Conservation (phyloP, 306 rosid species). For the Dryas alaskensis region DNA sequence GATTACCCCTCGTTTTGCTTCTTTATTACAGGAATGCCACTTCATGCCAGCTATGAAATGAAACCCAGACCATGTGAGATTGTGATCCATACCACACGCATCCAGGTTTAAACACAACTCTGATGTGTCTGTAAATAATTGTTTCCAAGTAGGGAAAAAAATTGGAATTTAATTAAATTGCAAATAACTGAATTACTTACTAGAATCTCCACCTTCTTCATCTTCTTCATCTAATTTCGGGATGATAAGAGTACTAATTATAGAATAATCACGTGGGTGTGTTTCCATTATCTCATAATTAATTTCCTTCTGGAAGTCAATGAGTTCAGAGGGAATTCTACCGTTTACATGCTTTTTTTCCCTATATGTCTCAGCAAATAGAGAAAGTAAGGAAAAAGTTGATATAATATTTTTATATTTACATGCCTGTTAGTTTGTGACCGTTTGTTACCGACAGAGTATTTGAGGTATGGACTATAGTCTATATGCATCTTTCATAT, state of each 20-base stretch:
- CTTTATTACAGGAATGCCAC: not conserved
- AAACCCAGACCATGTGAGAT: not conserved
- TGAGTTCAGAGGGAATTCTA: slow-evolving; percentile 15
- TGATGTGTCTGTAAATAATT: not conserved
- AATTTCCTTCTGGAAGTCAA: slow-evolving; percentile 19
- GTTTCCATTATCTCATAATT: not conserved
- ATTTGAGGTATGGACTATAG: too few species aligned
- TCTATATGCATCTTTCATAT: not conserved
- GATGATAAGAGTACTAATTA: not conserved
- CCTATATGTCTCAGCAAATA: not conserved
- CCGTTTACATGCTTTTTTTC: not conserved
- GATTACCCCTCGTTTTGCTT: not conserved
- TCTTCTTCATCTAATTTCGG: not conserved
- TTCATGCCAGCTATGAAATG: slow-evolving; percentile 13
- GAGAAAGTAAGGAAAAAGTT: not conserved
- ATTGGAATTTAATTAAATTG: not conserved
- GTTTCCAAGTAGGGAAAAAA: not conserved
- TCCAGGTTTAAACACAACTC: not conserved
- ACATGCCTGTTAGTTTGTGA: not conserved
- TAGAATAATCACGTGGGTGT: not conserved
- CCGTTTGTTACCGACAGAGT: not conserved
- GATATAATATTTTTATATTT: not conserved
- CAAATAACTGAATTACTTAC: not conserved
- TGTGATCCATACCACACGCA: not conserved
- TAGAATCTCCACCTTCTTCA: not conserved